A percentile compares a stretch with the other conserved stretches of the same genome.
phyloP scores from a whole-genome alignment of 83 land plant genomes.

The Thuja plicata region DNA sequence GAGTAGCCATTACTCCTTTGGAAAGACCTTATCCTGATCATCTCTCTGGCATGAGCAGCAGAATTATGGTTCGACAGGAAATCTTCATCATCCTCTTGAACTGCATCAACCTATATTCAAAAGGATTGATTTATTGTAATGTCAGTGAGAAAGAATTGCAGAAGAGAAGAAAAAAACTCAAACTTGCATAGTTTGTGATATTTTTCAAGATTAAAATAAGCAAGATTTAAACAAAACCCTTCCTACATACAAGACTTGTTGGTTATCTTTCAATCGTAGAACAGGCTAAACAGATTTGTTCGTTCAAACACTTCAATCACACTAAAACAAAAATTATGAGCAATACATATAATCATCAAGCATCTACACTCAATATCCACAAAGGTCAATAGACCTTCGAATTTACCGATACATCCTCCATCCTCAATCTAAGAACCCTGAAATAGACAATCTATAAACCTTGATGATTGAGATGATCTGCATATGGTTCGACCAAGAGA shows the following conservation, averaged over 20 bases:
- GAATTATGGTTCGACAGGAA: neutral
- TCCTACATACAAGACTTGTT: neutral
- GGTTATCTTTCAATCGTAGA: neutral
- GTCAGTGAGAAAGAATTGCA: neutral
- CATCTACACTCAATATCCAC: neutral
- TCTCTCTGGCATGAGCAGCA: neutral
- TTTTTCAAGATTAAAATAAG: neutral
- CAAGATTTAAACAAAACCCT: neutral
- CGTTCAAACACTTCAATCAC: neutral
- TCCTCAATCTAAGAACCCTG: neutral
- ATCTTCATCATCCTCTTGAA: slow-evolving; percentile 14
- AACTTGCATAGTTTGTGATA: neutral
- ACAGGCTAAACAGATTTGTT: neutral
- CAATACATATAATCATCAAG: neutral
- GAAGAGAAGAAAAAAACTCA: neutral
- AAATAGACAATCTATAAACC: neutral
- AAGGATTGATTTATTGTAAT: neutral
- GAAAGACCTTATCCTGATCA: slow-evolving; percentile 9
- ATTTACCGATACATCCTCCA: neutral
- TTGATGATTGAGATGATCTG: neutral
- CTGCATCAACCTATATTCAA: slow-evolving; percentile 7
- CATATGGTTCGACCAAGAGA: neutral
- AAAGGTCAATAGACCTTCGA: neutral
- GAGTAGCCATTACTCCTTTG: neutral
- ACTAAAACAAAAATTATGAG: neutral